Evolutionary conservation across 352 stramenopile genomes (phyloP).

Genomic region (Phytopythium montanum): DNA sequence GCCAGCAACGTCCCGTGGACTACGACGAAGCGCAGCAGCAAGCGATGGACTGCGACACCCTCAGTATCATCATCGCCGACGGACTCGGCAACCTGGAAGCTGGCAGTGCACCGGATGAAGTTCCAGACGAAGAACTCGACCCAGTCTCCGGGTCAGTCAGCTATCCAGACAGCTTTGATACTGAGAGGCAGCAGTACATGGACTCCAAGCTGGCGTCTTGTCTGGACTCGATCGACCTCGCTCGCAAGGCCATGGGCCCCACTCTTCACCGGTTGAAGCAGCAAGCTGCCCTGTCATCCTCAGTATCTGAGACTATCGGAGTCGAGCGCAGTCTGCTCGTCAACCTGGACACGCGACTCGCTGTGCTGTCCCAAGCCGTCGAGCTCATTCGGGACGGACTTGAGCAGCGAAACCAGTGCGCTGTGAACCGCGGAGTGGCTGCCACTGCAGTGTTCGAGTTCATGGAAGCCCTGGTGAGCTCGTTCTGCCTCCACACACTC

Average conservation of each 20-base stretch:
- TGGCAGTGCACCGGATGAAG: neutral
- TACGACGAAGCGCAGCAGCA: slow-evolving; percentile 4
- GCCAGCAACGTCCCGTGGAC: neutral
- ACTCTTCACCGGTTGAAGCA: slow-evolving; percentile 20
- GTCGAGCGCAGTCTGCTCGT: slow-evolving; percentile 34
- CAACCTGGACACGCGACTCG: slow-evolving; percentile 27
- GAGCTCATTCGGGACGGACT: slow-evolving; percentile 11
- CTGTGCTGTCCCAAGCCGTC: slow-evolving; percentile 16
- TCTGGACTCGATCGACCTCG: slow-evolving; percentile 43
- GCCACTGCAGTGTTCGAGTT: slow-evolving; percentile 15
- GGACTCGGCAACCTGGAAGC: neutral
- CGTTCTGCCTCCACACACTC: slow-evolving; percentile 57
- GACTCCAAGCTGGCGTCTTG: slow-evolving; percentile 25
- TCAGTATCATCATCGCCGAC: slow-evolving; percentile 8
- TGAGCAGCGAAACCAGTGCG: slow-evolving; percentile 1
- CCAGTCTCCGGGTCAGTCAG: neutral
- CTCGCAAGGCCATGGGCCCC: slow-evolving; percentile 33
- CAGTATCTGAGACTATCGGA: slow-evolving; percentile 5
- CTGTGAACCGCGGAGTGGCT: neutral
- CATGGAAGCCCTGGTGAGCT: slow-evolving; percentile 44
- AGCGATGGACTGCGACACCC: slow-evolving; percentile 5
- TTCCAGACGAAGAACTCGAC: neutral
- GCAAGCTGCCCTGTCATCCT: neutral
- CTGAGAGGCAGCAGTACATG: neutral
- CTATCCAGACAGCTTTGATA: neutral